Conservation (phyloP, 75 land plant species). For the Cupressus sempervirens region DNA sequence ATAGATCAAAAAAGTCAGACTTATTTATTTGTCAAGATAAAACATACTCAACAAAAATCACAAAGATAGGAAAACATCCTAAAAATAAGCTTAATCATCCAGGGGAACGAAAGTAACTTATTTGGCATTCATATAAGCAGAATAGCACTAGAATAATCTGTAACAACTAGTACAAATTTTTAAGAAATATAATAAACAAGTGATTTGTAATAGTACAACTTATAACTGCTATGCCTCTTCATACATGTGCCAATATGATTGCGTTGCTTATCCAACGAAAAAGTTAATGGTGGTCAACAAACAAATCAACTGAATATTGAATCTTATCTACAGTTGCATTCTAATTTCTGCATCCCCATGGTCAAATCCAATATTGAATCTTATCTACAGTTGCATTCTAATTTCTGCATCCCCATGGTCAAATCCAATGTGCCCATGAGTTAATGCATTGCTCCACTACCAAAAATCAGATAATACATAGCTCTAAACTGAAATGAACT, state of each 20-base stretch:
- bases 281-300: not conserved
- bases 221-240: not conserved
- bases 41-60: not conserved
- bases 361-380: not conserved
- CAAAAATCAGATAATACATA: too few species aligned
- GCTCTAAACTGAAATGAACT: not conserved
- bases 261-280: not conserved
- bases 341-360: not conserved
- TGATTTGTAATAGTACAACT: not conserved
- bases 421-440: not conserved
- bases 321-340: not conserved
- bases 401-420: not conserved
- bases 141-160: not conserved
- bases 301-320: not conserved
- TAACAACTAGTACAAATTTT: not conserved
- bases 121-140: not conserved
- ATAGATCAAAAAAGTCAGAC: constrained; percentile 2
- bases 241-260: not conserved
- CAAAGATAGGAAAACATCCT: not conserved
- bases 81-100: not conserved
- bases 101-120: not conserved
- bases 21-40: not conserved
- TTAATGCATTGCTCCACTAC: not conserved
- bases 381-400: not conserved
- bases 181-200: not conserved